Base-by-base conservation (phyloP, 257 asterid species). In the Przewalskia tangutica region DNA sequence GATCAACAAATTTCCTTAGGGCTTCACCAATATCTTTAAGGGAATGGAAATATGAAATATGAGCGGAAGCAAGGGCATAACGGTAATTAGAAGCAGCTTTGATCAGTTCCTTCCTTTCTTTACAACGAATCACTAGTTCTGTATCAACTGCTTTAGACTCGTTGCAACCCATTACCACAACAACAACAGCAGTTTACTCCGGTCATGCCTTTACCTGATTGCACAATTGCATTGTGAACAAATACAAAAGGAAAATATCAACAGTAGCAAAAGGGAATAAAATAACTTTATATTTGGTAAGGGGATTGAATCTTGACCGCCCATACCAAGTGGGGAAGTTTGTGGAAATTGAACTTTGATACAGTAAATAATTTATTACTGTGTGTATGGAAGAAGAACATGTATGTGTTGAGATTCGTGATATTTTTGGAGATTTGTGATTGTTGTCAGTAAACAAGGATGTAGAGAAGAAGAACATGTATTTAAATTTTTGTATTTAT, bases 21-120 rank as follows among this genome's bases (percentile, higher is more conserved):
- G 98, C 97, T 13, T 96, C 97, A n/a, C 99, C 98, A n/a, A 96
- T 92, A 77, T 87, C 93, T 83, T 87, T 94, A 65, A 96, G 92
- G 0, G 97, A 94, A 32, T 85, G 91, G 82, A 96, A 96, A 79
- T 94, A 94, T 17, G 98, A 86, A 20, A 94, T 86, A 86, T 96
- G 99, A 7, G 98, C 97, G 44, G 97, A 92, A n/a, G 99, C 95
- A 55, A 96, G 91, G 5, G 97, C 95, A 87, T 90, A 96, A 81
- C 98, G 94, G 88, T 94, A 90, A 88, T 92, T 88, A 44, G 97
- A 97, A 85, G 98, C 98, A 73, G 91, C 90, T 86, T 91, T 94
- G 11, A 96, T 84, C 77, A 96, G 88, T 48, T 96, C 97, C 32
- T 89, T 86, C 81, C 99, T 81, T 91, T 93, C 93, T 9, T 94